Evolutionary conservation across 2,329 filamentous ascomycete genomes (phyloP).

Genomic region (Stagonosporopsis vannaccii): DNA sequence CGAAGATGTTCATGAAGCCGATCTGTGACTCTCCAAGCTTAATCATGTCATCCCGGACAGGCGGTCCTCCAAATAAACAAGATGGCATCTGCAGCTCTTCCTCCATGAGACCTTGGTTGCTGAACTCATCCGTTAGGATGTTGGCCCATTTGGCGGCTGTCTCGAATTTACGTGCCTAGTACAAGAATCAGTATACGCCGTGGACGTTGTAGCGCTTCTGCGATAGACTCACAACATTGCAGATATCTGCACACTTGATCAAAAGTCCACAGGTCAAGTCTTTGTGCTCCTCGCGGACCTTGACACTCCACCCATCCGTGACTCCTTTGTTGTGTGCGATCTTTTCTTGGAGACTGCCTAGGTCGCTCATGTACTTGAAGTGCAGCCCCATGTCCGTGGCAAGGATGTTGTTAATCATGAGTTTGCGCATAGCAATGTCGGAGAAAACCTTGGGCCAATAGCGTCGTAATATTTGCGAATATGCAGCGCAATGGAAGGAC

Average conservation of each 20-base stretch:
- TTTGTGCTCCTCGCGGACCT: slow-evolving; percentile 77
- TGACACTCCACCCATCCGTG: slow-evolving; percentile 77
- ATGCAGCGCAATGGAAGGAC: slow-evolving; percentile 96
- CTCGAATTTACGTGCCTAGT: slow-evolving; percentile 72
- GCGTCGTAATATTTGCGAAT: slow-evolving; percentile 90
- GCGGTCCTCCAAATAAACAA: slow-evolving; percentile 79
- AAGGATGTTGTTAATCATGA: slow-evolving; percentile 97
- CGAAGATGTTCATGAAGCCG: slow-evolving; percentile 96
- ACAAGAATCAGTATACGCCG: not conserved
- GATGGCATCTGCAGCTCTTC: slow-evolving; percentile 84
- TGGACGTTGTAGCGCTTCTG: not conserved
- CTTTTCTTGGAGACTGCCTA: slow-evolving; percentile 81
- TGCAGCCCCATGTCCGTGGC: slow-evolving; percentile 98
- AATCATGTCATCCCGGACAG: slow-evolving; percentile 81
- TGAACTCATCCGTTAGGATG: slow-evolving; percentile 94
- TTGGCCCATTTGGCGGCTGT: slow-evolving; percentile 89
- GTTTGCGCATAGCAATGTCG: slow-evolving; percentile 78
- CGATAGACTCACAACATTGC: slow-evolving; percentile 72
- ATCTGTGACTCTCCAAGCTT: slow-evolving; percentile 89
- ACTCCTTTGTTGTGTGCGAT: slow-evolving; percentile 69
- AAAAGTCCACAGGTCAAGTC: slow-evolving; percentile 86
- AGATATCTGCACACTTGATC: slow-evolving; percentile 98
- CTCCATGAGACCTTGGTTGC: slow-evolving; percentile 92
- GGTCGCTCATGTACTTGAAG: slow-evolving; percentile 93
- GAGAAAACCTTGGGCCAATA: slow-evolving; percentile 88